These are phyloP conservation scores for Tetrastigma voinierianum DNA, from an alignment of 164 flowering plant genomes.

Conservation along the genomic window DNA sequence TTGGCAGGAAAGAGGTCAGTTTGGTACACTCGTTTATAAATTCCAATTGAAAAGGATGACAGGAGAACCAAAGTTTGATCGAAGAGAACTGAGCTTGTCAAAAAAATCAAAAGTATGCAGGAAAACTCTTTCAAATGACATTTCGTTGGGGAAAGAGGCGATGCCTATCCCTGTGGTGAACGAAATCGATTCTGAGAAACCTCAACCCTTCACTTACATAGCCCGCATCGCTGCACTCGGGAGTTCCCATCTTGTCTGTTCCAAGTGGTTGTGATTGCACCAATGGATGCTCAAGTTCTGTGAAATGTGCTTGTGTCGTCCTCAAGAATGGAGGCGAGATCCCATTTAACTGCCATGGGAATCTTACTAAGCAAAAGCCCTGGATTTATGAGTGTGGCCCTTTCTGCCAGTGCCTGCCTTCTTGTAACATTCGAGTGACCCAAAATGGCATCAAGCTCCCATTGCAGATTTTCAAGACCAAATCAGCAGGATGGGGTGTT, in stretches of 20 bases:
- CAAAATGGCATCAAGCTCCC: too few species aligned
- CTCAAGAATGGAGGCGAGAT: too few species aligned
- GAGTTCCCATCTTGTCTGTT: too few species aligned
- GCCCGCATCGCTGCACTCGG: too few species aligned
- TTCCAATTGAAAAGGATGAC: too few species aligned
- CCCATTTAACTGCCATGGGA: slow-evolving; percentile 14
- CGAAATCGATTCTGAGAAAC: slow-evolving; percentile 1
- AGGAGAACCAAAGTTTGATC: too few species aligned
- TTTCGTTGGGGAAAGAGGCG: slow-evolving; percentile 22
- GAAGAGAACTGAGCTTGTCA: not conserved
- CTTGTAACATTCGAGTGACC: slow-evolving; percentile 20
- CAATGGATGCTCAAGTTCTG: too few species aligned
- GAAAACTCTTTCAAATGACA: not conserved
- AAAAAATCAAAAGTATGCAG: not conserved
- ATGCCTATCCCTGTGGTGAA: slow-evolving; percentile 8
- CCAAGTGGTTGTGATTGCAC: too few species aligned
- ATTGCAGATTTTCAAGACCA: slow-evolving; percentile 15
- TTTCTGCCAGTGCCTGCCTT: slow-evolving; percentile 15
- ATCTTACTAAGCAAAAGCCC: slow-evolving; percentile 5
- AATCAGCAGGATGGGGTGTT: slow-evolving; percentile 25
- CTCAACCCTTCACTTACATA: too few species aligned
- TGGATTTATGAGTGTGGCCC: slow-evolving; percentile 27
- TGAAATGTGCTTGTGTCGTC: too few species aligned
- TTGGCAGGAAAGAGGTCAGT: too few species aligned
- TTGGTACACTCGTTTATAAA: too few species aligned